Evolutionary conservation across 805 yeast species (phyloP).

Genomic region (Myxozyma sirexii): DNA sequence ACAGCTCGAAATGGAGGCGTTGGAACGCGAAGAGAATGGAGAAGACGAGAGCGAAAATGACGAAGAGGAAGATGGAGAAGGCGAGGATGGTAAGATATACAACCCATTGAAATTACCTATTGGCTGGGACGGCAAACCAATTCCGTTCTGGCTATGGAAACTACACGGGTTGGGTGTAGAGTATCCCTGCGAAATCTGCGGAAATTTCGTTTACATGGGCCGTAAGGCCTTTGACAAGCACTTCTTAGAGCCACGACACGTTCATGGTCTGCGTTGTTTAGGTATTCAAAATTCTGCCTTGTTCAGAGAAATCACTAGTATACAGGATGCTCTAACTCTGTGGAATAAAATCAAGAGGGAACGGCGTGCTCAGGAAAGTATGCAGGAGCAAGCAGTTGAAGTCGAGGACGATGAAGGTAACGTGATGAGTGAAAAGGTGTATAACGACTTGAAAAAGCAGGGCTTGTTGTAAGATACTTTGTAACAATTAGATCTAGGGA

Average conservation of each 20-base stretch:
- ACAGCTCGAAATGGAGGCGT: conserved; percentile 54
- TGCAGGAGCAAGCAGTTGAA: conserved; percentile 63
- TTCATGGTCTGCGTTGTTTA: conserved; percentile 69
- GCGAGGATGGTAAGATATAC: conserved; percentile 42
- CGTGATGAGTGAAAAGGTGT: conserved; percentile 82
- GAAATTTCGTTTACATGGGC: conserved; percentile 72
- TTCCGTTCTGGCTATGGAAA: conserved; percentile 92
- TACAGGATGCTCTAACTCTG: conserved; percentile 65
- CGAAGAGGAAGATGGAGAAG: conserved; percentile 40
- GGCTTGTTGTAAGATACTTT: conserved; percentile 60
- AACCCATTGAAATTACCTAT: conserved; percentile 67
- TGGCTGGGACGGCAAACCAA: conserved; percentile 88
- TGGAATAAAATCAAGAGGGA: conserved; percentile 53
- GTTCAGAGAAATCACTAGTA: conserved; percentile 66
- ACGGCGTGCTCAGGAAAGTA: conserved; percentile 45
- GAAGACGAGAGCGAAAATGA: conserved; percentile 33
- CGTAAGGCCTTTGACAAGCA: conserved; percentile 71
- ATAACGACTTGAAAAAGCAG: conserved; percentile 82
- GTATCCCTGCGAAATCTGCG: conserved; percentile 85
- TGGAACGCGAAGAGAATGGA: conserved; percentile 40
- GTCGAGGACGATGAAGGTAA: conserved; percentile 94
- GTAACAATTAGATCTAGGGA: not conserved
- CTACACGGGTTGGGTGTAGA: conserved; percentile 78
- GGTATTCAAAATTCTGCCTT: conserved; percentile 63
- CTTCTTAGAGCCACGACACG: conserved; percentile 70